Evolutionary conservation across 2,329 filamentous ascomycete genomes (phyloP).

Genomic region (Fusarium sp.): DNA sequence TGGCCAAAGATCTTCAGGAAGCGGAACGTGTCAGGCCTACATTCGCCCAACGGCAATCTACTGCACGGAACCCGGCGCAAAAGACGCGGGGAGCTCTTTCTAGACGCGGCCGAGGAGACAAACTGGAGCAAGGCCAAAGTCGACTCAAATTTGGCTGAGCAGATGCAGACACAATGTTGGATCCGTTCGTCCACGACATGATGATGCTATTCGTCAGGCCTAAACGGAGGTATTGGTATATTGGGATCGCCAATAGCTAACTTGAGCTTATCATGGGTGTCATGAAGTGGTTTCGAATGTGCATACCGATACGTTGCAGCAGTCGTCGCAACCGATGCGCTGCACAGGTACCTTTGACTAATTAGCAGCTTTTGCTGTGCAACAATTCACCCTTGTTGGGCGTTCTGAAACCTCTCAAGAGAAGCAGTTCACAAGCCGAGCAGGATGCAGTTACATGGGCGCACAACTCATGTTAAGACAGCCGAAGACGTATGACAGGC

Average conservation of each 20-base stretch:
- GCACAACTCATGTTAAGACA: constrained; percentile 38
- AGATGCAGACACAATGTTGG: background rate
- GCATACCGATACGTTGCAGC: constrained; percentile 3
- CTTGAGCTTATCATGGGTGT: background rate
- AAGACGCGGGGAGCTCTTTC: constrained; percentile 50
- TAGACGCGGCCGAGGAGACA: constrained; percentile 53
- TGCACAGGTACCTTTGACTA: constrained; percentile 7
- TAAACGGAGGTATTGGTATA: background rate
- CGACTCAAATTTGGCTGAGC: constrained; percentile 67
- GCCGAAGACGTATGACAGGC: constrained; percentile 24
- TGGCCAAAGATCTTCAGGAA: constrained; percentile 84
- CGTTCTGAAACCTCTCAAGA: constrained; percentile 11
- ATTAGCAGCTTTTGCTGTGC: constrained; percentile 15
- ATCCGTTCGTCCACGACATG: constrained; percentile 11
- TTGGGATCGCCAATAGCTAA: background rate
- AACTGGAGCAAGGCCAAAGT: constrained; percentile 66
- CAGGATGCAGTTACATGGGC: constrained; percentile 25
- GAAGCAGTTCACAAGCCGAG: constrained; percentile 21
- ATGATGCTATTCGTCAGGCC: background rate
- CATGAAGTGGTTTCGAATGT: background rate
- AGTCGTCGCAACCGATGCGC: constrained; percentile 9
- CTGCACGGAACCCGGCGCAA: constrained; percentile 45
- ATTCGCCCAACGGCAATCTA: constrained; percentile 53
- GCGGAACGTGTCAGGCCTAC: constrained; percentile 61
- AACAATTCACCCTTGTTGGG: constrained; percentile 10